These are phyloP conservation scores for Ascomycota sp. DNA, from an alignment of 2,329 filamentous ascomycete species.

Conservation along the genomic window DNA sequence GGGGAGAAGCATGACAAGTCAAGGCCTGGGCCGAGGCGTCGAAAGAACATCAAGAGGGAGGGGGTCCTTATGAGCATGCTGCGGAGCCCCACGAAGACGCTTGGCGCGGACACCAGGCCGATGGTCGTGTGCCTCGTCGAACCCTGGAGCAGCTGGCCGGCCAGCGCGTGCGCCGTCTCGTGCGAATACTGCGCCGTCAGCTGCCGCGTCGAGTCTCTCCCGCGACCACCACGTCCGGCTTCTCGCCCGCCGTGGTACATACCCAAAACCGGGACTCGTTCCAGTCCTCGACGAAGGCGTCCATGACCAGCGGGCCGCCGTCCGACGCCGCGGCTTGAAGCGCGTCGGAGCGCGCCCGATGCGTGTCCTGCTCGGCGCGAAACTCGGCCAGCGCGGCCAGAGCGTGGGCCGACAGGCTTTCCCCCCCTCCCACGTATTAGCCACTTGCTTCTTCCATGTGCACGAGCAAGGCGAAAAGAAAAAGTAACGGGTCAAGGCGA, in stretches of 20 bases:
- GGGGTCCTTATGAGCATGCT: constrained; percentile 36
- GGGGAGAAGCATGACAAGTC: background rate
- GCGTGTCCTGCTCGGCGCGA: constrained; percentile 49
- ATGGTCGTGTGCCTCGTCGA: constrained; percentile 36
- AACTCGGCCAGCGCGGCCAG: constrained; percentile 54
- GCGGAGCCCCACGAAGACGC: constrained; percentile 56
- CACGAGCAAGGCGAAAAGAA: no score
- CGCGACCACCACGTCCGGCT: no score
- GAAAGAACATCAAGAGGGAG: background rate
- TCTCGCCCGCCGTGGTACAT: constrained; percentile 6
- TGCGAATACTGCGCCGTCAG: constrained; percentile 40
- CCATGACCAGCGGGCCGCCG: constrained; percentile 34
- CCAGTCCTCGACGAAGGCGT: constrained; percentile 62
- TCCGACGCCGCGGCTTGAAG: constrained; percentile 42
- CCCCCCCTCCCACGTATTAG: no score
- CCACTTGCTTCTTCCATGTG: no score
- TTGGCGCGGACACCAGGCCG: constrained; percentile 54
- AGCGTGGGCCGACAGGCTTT: constrained; percentile 41
- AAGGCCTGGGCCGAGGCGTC: background rate
- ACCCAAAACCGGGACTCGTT: constrained; percentile 74
- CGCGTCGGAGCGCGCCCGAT: constrained; percentile 44
- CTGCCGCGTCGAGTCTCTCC: background rate
- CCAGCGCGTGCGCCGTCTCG: constrained; percentile 44
- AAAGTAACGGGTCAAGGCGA: no score
- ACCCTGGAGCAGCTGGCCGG: constrained; percentile 42